Evolutionary conservation across 2,329 filamentous ascomycete species (phyloP).

Genomic region (Fusarium falciforme): DNA sequence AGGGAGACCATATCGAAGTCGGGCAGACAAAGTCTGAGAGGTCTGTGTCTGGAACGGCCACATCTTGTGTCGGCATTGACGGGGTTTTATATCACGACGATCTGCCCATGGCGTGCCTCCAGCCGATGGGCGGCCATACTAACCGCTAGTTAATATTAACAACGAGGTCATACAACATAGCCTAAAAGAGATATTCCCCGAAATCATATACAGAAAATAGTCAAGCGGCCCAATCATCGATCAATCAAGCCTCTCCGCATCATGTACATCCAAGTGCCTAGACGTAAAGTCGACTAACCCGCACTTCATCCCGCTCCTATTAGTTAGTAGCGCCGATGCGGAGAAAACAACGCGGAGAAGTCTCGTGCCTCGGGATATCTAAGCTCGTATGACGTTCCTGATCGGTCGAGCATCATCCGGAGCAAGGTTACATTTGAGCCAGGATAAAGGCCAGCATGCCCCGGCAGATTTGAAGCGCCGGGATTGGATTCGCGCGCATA

Average conservation of each 20-base stretch:
- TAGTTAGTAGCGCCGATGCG: slow-evolving; percentile 11
- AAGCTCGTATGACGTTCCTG: slow-evolving; percentile 20
- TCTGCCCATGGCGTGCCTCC: background rate
- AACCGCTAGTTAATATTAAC: slow-evolving; percentile 9
- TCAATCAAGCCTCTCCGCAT: slow-evolving; percentile 25
- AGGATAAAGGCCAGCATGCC: background rate
- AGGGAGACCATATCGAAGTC: slow-evolving; percentile 30
- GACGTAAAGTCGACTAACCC: slow-evolving; percentile 9
- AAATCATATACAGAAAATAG: background rate
- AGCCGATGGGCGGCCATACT: background rate
- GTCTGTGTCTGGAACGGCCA: background rate
- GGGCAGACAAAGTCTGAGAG: background rate
- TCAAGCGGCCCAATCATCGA: slow-evolving; percentile 31
- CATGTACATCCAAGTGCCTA: slow-evolving; percentile 25
- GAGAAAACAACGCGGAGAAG: background rate
- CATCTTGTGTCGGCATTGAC: background rate
- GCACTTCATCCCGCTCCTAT: slow-evolving; percentile 2
- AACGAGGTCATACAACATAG: background rate
- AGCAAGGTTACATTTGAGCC: slow-evolving; percentile 6
- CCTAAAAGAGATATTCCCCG: slow-evolving; percentile 1
- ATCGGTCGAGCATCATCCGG: slow-evolving; percentile 21
- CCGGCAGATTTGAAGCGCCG: background rate
- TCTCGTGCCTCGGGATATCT: slow-evolving; percentile 8
- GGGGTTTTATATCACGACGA: slow-evolving; percentile 11
- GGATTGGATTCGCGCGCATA: slow-evolving; percentile 31